Evolutionary conservation across 208 protist species (phyloP), one percentile per base, ranked within the genome.

Genomic region (Crithidia sp.): DNA sequence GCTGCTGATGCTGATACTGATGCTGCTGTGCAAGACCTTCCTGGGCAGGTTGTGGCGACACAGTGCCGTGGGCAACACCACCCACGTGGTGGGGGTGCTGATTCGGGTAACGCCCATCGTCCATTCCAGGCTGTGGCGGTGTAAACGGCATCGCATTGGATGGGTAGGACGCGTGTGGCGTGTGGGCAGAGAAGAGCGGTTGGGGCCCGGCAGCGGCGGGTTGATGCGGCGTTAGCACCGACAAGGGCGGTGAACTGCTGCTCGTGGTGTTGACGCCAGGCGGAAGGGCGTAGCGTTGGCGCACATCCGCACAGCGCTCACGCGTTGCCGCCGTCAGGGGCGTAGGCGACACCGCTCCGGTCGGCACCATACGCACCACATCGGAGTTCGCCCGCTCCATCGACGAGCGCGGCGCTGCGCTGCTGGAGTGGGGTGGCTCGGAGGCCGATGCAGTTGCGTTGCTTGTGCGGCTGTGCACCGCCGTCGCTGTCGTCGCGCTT

Each of bases 361-460:
- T 66, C 4, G 45, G 45, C 28, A 66, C 61, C 10, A 66, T 17
- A n/a, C 43, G 45, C 43, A 66, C 61, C n/a, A 55, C 45, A 8
- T 66, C 61, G 2, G 59, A 47, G 59, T 7, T 50, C 19, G 13
- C 16, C 7, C 57, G 57, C 39, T 61, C 57, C 28, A 13, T 17
- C 28, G 57, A 45, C 17, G 39, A 6, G 5, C 57, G 57, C 3
- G 6, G 8, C 39, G 7, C 19, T 8, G 8, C 28, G 28, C 55
- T 59, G 55, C 19, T 19, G 55, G 55, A 55, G 55, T 14, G 16
- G 7, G 8, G 55, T 19, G 13, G 5, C 57, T 4, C 9, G 12
- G 28, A 16, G 13, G 57, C 14, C n/a, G 45, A 17, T 12, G 5
- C 60, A 5, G 60, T 3, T 1, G 17, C 8, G 12, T 5, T 39